These are phyloP conservation scores for Lomentospora prolificans DNA, from an alignment of 2,329 filamentous ascomycete species.

Conservation along the genomic window DNA sequence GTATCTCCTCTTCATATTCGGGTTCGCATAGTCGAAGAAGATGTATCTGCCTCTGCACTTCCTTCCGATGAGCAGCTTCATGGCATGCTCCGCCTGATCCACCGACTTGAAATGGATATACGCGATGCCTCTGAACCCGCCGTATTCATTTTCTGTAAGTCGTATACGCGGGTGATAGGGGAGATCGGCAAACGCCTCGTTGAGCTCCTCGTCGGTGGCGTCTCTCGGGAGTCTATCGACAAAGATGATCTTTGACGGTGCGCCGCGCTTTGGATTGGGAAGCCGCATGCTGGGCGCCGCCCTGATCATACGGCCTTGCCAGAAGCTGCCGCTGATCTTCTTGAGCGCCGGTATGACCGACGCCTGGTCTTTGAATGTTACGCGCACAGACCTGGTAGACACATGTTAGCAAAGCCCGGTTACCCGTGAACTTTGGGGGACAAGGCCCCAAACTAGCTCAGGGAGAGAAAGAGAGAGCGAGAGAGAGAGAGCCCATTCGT, in stretches of 20 bases:
- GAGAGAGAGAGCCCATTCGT: not conserved
- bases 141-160: slow-evolving; percentile 71
- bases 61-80: slow-evolving; percentile 43
- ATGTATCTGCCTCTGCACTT: slow-evolving; percentile 57
- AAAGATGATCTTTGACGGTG: slow-evolving; percentile 47
- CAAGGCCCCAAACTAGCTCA: no score
- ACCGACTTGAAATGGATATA: slow-evolving; percentile 70
- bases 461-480: no score
- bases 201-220: slow-evolving; percentile 74
- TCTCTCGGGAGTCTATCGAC: slow-evolving; percentile 82
- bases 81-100: slow-evolving; percentile 52
- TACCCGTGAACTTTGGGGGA: no score
- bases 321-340: slow-evolving; percentile 9
- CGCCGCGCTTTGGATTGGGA: not conserved
- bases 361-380: slow-evolving; percentile 8
- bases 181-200: slow-evolving; percentile 63
- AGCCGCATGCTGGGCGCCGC: slow-evolving; percentile 1
- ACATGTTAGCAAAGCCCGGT: slow-evolving; percentile 4
- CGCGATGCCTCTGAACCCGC: slow-evolving; percentile 73
- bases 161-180: slow-evolving; percentile 65
- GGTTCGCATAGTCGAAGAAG: slow-evolving; percentile 51
- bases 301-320: slow-evolving; percentile 10
- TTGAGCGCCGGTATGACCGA: slow-evolving; percentile 7
- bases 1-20: no score
- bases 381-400: slow-evolving; percentile 6